Base-by-base conservation (phyloP, 352 stramenopile genomes). In the Globisporangium cystogenes region DNA sequence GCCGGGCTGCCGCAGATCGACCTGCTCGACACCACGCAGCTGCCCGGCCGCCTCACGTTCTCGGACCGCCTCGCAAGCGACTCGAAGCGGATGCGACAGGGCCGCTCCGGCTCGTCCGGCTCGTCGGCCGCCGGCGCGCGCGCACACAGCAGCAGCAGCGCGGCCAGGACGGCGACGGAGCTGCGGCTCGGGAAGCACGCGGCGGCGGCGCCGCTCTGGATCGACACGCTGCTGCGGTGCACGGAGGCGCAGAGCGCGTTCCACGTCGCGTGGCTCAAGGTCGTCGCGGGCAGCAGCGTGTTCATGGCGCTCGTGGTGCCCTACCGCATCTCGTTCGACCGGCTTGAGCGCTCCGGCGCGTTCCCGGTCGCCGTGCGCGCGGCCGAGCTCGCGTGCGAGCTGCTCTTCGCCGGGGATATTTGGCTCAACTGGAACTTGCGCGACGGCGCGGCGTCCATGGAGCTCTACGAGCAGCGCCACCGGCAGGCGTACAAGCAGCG, bases 381-480 rank as follows among this genome's bases (percentile, higher is more conserved):
- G 12, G 18, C 67, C 8, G 75, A 86, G 51, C 42, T 33, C 18
- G 15, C 75, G 16, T 82, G 70, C 48, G 72, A 84, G 27, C 10
- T 74, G 18, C 60, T 73, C 3, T 82, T 76, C 43, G 80, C 60
- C 65, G 41, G 56, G 24, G 74, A 86, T 21, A 77, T 86, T 46
- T 83, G 70, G 72, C 77, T 83, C 51, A 66, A 83, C 31, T 87
- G 52, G 63, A 74, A 40, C 55, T 48, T 5, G 70, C 75, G 2
- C n/a, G n/a, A n/a, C n/a, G n/a, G n/a, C n/a, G n/a, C n/a, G n/a
- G n/a, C n/a, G n/a, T n/a, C n/a, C n/a, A 82, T 86, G 71, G 75
- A 84, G 27, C 47, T 86, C 14, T 84, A 82, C 39, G 70, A 84
- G 40, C 75, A 86, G 55, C 70, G 78, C 21, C 75, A 86, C 29